phyloP scores from a whole-genome alignment of 495 filamentous ascomycete genomes.

The Xanthoparmelia taractica region DNA sequence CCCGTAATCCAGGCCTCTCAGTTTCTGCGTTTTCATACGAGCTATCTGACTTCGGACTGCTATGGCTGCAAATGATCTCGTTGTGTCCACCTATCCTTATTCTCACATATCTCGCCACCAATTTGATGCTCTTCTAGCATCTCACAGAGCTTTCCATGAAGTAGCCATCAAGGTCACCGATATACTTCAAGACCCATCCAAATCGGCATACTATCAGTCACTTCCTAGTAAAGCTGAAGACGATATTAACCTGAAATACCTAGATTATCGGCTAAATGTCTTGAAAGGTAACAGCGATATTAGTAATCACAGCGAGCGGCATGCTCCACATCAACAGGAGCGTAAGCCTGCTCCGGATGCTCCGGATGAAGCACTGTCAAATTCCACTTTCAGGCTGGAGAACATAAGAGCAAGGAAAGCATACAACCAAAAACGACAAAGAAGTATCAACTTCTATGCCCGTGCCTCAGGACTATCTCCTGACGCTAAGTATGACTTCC shows the following conservation, averaged over 20 bases:
- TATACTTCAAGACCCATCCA: constrained; percentile 6
- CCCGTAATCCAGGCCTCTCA: no score
- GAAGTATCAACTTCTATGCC: neutral
- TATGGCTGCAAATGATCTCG: neutral
- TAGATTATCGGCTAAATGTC: neutral
- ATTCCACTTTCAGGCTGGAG: neutral
- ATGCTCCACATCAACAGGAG: neutral
- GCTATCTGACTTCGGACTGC: neutral
- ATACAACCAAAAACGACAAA: neutral
- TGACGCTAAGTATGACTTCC: constrained; percentile 6
- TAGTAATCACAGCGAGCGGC: neutral
- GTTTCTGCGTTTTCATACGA: no score
- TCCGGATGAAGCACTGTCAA: no score
- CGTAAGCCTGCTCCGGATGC: neutral
- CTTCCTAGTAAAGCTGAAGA: neutral
- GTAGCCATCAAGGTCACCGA: constrained; percentile 6
- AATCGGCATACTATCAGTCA: constrained; percentile 2
- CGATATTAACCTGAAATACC: no score
- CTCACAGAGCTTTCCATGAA: constrained; percentile 7
- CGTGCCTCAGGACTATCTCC: neutral
- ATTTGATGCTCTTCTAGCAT: neutral
- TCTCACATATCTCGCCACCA: neutral
- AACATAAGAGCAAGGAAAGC: constrained; percentile 5
- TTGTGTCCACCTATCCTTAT: neutral
- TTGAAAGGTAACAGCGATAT: neutral